Conservation (phyloP, 345 rosid species). For the Abelmoschus esculentus region DNA sequence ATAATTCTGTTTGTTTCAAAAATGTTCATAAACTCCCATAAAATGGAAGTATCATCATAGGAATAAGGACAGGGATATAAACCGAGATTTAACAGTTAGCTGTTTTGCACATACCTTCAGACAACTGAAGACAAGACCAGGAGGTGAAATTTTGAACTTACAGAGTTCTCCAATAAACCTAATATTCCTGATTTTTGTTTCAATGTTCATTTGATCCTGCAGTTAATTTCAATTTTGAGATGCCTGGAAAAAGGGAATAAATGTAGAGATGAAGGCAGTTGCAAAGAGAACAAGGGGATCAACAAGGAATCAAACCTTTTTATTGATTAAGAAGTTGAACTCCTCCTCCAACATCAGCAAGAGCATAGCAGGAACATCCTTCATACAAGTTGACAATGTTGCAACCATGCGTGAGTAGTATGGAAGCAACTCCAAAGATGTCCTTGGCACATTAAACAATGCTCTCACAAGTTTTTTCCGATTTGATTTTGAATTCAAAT, state of each 20-base stretch:
- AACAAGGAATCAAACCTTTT: slow-evolving; percentile 51
- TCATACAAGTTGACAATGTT: slow-evolving; percentile 89
- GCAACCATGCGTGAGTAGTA: slow-evolving; percentile 97
- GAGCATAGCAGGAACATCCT: slow-evolving; percentile 84
- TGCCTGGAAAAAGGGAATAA: slow-evolving; percentile 1
- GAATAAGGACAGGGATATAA: background rate
- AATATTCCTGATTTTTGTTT: slow-evolving; percentile 92
- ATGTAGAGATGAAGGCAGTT: slow-evolving; percentile 2
- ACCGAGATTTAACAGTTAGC: background rate
- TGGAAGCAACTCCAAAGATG: slow-evolving; percentile 91
- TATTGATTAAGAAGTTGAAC: slow-evolving; percentile 84
- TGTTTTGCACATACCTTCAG: slow-evolving; percentile 56
- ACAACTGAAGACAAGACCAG: slow-evolving; percentile 84
- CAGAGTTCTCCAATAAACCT: slow-evolving; percentile 98
- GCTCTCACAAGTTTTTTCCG: slow-evolving; percentile 93
- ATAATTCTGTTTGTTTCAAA: background rate
- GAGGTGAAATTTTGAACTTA: slow-evolving; percentile 81
- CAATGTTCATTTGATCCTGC: slow-evolving; percentile 99
- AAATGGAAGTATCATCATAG: background rate
- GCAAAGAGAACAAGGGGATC: background rate
- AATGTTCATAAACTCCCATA: background rate
- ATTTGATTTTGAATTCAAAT: slow-evolving; percentile 88
- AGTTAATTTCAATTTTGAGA: slow-evolving; percentile 18
- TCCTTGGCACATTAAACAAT: slow-evolving; percentile 90
- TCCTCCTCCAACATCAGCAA: slow-evolving; percentile 96